Percentiles rank a stretch among this genome's conserved stretches.
Conservation (phyloP, 2,329 filamentous ascomycete species). For the Pseudogymnoascus sp. region DNA sequence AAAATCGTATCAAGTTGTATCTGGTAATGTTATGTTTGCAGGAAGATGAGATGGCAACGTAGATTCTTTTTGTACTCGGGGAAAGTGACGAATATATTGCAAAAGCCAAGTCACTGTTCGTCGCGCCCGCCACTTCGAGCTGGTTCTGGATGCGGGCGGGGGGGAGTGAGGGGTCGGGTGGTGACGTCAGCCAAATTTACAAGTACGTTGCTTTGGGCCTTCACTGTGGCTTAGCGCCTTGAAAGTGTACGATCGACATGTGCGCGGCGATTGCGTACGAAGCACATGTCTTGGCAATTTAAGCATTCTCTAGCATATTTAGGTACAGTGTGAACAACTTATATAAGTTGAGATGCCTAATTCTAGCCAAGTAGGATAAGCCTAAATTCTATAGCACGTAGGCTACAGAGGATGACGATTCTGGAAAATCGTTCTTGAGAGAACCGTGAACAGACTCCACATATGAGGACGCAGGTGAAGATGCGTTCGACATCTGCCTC, state of each 20-base stretch:
- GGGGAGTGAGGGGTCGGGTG: background rate
- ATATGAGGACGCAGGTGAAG: conserved; percentile 71
- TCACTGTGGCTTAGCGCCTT: background rate
- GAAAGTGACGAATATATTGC: conserved; percentile 4
- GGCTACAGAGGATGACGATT: conserved; percentile 34
- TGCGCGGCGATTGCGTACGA: conserved; percentile 1
- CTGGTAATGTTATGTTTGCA: background rate
- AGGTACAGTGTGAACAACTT: conserved; percentile 3
- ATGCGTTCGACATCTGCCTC: conserved; percentile 78
- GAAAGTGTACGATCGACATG: background rate
- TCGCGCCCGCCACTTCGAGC: background rate
- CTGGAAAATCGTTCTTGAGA: conserved; percentile 27
- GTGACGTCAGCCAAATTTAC: conserved; percentile 1
- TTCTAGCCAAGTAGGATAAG: conserved; percentile 9
- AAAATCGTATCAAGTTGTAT: background rate
- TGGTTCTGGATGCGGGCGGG: background rate
- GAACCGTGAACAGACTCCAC: conserved; percentile 55
- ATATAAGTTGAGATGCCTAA: conserved; percentile 9
- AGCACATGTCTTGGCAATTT: conserved; percentile 2
- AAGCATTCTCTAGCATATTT: conserved; percentile 2
- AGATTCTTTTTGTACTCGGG: conserved; percentile 1
- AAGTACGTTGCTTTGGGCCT: background rate
- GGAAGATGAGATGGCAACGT: background rate
- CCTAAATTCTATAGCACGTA: conserved; percentile 7
- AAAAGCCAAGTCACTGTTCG: background rate